Evolutionary conservation across 2,329 filamentous ascomycete genomes (phyloP).

Genomic region (Botrytis byssoidea): DNA sequence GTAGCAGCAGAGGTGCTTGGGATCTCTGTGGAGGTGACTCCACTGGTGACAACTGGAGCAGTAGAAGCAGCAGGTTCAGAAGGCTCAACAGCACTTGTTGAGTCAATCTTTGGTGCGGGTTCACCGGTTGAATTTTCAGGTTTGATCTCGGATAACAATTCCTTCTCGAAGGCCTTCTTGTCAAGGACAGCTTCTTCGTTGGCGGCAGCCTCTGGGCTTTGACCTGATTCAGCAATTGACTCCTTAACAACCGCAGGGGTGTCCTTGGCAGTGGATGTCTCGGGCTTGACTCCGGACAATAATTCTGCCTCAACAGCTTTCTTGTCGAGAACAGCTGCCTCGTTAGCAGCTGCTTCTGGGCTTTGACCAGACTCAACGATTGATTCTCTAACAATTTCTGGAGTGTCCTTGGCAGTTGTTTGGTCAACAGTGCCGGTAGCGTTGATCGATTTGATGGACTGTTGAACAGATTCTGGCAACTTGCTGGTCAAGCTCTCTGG

Average conservation of each 20-base stretch:
- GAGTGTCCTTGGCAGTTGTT: conserved; percentile 53
- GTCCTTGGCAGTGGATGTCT: conserved; percentile 43
- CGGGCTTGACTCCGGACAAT: conserved; percentile 58
- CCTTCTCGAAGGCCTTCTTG: conserved; percentile 71
- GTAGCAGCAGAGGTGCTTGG: background rate
- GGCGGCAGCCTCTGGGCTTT: conserved; percentile 68
- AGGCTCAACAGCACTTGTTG: conserved; percentile 40
- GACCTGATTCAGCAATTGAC: conserved; percentile 56
- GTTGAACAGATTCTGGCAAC: conserved; percentile 55
- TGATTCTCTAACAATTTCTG: conserved; percentile 56
- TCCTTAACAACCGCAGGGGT: conserved; percentile 58
- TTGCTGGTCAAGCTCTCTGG: conserved; percentile 53
- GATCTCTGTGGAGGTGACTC: conserved; percentile 1
- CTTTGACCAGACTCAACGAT: conserved; percentile 56
- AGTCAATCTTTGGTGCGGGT: conserved; percentile 36
- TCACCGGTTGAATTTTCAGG: conserved; percentile 38
- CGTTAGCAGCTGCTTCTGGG: conserved; percentile 70
- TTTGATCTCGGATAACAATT: conserved; percentile 67
- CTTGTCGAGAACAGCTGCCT: conserved; percentile 72
- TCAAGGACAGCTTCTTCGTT: conserved; percentile 68
- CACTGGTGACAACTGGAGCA: conserved; percentile 13
- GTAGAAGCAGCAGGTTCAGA: conserved; percentile 24
- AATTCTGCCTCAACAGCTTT: conserved; percentile 71
- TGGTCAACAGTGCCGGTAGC: conserved; percentile 35
- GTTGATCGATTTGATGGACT: conserved; percentile 50